Conservation (phyloP, 129 eudicot genomes). For the Cynara cardunculus region DNA sequence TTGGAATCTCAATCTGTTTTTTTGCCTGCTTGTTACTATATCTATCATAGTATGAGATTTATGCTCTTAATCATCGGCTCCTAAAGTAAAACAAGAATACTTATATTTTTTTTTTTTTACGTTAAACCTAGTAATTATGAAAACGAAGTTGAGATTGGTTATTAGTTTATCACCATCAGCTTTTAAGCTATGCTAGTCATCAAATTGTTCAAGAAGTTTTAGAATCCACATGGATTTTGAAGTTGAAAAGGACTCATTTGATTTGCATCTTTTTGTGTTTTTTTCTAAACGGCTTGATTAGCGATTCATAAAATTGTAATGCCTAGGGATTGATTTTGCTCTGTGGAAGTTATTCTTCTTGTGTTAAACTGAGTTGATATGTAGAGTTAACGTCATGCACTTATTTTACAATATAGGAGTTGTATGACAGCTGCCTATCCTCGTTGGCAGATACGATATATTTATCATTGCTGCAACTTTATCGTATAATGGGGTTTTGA, state of each 20-base stretch:
- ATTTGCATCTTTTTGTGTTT: background rate
- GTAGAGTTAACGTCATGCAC: slow-evolving; percentile 5
- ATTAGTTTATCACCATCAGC: background rate
- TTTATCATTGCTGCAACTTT: background rate
- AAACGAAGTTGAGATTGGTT: background rate
- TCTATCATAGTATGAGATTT: background rate
- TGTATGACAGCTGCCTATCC: background rate
- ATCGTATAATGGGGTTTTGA: background rate
- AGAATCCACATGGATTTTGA: slow-evolving; percentile 6
- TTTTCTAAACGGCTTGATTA: background rate
- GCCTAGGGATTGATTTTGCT: background rate
- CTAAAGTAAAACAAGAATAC: background rate
- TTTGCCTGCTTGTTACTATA: background rate
- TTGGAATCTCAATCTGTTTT: background rate
- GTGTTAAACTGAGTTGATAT: background rate
- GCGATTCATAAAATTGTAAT: background rate
- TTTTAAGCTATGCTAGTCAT: background rate
- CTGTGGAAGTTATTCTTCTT: background rate
- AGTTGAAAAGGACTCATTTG: background rate
- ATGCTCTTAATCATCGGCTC: background rate
- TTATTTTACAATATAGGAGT: slow-evolving; percentile 1
- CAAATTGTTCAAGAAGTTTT: background rate
- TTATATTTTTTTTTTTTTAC: background rate
- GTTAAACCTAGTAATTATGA: background rate
- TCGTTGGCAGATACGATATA: background rate